phyloP scores from a whole-genome alignment of 2,329 filamentous ascomycete genomes.

The Diaporthe batatas region DNA sequence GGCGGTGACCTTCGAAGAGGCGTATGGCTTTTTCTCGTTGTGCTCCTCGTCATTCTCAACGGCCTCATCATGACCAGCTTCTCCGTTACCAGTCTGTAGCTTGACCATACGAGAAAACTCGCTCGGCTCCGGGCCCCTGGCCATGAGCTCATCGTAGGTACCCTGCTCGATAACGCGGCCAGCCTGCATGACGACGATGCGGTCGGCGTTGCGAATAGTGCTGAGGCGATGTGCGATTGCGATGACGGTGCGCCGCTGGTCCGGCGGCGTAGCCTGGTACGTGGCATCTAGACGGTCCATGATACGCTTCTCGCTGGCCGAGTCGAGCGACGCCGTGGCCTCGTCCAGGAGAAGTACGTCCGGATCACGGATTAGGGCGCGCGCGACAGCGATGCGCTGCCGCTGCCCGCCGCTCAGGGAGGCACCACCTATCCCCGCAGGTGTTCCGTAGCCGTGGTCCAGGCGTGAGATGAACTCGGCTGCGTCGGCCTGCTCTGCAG shows the following conservation, averaged over 20 bases:
- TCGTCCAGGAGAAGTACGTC: conserved; percentile 4
- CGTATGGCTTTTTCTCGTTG: neutral
- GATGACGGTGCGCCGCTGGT: neutral
- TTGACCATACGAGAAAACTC: conserved; percentile 1
- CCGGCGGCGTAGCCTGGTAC: neutral
- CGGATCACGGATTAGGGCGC: neutral
- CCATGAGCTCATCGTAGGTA: neutral
- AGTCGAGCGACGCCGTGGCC: conserved; percentile 19
- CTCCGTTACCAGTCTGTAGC: neutral
- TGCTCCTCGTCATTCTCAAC: neutral
- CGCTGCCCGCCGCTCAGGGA: conserved; percentile 2
- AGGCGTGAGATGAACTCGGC: neutral
- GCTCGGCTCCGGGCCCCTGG: neutral
- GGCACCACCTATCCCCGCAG: neutral
- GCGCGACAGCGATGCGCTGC: conserved; percentile 4
- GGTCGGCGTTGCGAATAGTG: conserved; percentile 2
- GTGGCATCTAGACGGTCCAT: neutral
- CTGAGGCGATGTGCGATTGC: neutral
- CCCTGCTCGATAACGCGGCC: neutral
- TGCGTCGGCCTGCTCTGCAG: conserved; percentile 5
- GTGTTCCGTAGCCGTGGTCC: conserved; percentile 6
- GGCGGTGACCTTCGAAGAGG: neutral
- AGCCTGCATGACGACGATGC: conserved; percentile 5
- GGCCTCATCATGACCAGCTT: neutral
- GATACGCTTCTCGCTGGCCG: conserved; percentile 13